A percentile compares a stretch with the other conserved stretches of the same genome.
Evolutionary conservation across 1,139 yeast genomes (phyloP).

Genomic region (Ashbya aceris): DNA sequence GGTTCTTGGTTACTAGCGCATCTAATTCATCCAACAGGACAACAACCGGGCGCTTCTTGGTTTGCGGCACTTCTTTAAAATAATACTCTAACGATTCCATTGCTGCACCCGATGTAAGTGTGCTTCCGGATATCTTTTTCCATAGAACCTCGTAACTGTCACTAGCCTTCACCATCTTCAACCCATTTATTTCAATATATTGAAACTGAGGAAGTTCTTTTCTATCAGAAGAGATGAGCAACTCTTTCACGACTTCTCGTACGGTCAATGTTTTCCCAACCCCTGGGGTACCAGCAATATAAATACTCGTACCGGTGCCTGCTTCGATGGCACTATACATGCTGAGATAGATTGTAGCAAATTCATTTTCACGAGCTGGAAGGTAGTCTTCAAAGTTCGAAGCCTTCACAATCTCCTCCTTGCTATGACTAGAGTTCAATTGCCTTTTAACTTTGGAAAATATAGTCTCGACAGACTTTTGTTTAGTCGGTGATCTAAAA

Average conservation of each 20-base stretch:
- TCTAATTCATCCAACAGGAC: constrained; percentile 88
- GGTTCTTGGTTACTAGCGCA: constrained; percentile 78
- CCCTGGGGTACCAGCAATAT: constrained; percentile 96
- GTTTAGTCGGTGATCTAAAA: constrained; percentile 21
- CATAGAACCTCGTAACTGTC: constrained; percentile 80
- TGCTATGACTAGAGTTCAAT: constrained; percentile 27
- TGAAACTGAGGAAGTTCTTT: constrained; percentile 52
- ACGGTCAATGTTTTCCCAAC: constrained; percentile 96
- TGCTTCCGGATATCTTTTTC: constrained; percentile 60
- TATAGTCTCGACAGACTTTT: constrained; percentile 26
- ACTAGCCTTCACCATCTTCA: constrained; percentile 73
- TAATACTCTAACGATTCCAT: constrained; percentile 44
- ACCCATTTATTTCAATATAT: constrained; percentile 82
- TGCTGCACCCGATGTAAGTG: constrained; percentile 58
- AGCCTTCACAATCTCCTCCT: constrained; percentile 25
- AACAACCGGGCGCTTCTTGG: constrained; percentile 42
- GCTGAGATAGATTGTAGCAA: constrained; percentile 58
- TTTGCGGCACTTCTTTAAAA: constrained; percentile 34
- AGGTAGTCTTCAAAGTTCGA: constrained; percentile 31
- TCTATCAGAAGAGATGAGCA: constrained; percentile 38
- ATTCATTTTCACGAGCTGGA: constrained; percentile 87
- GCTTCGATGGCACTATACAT: constrained; percentile 69
- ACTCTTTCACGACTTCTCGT: constrained; percentile 69
- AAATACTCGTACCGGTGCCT: constrained; percentile 73
- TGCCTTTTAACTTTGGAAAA: constrained; percentile 29